Base-by-base conservation (phyloP, 2,329 filamentous ascomycete genomes). In the Aspergillus fumigatus region DNA sequence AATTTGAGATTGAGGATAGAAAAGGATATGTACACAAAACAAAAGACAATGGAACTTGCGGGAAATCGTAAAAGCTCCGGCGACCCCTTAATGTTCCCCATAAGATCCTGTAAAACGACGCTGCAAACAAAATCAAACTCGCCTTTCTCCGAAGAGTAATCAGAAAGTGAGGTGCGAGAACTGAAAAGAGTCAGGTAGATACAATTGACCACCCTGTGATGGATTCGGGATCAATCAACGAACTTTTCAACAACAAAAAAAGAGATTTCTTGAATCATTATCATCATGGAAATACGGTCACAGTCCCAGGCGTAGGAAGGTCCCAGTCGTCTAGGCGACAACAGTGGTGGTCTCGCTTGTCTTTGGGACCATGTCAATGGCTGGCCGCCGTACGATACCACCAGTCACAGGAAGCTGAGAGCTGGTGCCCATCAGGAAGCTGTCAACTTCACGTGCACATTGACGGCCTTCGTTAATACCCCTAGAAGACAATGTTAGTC, bases 381-480 rank as follows among this genome's bases (percentile, higher is more conserved):
- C 90, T 76, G 86, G 86, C 53, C 87, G 87, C 80, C 93, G 94
- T 63, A 96, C 83, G 65, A 97, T 96, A 73, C 93, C 93, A 71
- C 93, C 93, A 35, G 92, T 96, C 54, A 96, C 89, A 9, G 93
- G 93, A 50, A 97, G 83, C 69, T 84, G 84, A 57, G 89, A 92
- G 70, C 85, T 80, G 53, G 78, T 84, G 61, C 88, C 84, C 75
- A 89, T 90, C 48, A 97, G 87, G 81, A 85, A 96, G 52, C 90
- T 76, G 74, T 97, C 93, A 55, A 97, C 89, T 75, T 97, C 92
- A 60, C 93, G 89, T 68, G 93, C 93, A 67, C 89, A 88, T 79
- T 94, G 90, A 67, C 93, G 89, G 68, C 93, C 93, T 79, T 97
- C 93, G 73, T 97, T 97, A 81, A 97, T 97, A 73, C 92, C 93